Evolutionary conservation across 768 basidiomycete genomes (phyloP).

Genomic region (Dentipellis sp.): DNA sequence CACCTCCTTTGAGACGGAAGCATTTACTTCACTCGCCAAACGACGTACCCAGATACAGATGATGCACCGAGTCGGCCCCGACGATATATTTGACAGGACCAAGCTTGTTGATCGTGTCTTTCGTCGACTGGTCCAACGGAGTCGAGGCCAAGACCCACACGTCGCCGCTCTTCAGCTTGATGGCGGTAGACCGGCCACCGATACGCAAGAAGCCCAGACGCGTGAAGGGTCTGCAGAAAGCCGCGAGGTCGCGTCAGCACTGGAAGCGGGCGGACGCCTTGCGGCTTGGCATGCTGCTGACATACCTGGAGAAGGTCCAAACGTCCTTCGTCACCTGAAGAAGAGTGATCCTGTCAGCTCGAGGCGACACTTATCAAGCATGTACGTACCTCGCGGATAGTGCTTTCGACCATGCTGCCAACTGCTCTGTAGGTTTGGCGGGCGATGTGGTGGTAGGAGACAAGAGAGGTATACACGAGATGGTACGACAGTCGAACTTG

Average conservation of each 20-base stretch:
- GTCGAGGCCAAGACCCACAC: constrained; percentile 84
- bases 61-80: constrained; percentile 47
- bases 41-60: constrained; percentile 44
- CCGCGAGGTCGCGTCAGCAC: neutral
- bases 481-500: too few relatives aligned
- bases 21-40: constrained; percentile 14
- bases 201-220: constrained; percentile 62
- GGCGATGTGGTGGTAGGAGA: neutral
- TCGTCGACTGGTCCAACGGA: constrained; percentile 58
- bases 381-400: constrained; percentile 31
- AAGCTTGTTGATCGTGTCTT: constrained; percentile 46
- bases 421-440: neutral
- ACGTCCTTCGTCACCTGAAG: constrained; percentile 32
- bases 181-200: constrained; percentile 78
- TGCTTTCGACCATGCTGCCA: constrained; percentile 19
- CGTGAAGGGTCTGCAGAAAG: constrained; percentile 56
- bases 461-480: neutral
- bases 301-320: constrained; percentile 59
- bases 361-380: neutral
- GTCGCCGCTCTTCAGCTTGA: constrained; percentile 55
- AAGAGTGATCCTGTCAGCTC: neutral
- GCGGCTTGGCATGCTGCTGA: neutral
- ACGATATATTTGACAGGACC: constrained; percentile 67
- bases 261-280: neutral
- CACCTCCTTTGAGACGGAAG: constrained; percentile 6